Evolutionary conservation across 179 eudicot species (phyloP).

Genomic region (Actinidia chinensis): DNA sequence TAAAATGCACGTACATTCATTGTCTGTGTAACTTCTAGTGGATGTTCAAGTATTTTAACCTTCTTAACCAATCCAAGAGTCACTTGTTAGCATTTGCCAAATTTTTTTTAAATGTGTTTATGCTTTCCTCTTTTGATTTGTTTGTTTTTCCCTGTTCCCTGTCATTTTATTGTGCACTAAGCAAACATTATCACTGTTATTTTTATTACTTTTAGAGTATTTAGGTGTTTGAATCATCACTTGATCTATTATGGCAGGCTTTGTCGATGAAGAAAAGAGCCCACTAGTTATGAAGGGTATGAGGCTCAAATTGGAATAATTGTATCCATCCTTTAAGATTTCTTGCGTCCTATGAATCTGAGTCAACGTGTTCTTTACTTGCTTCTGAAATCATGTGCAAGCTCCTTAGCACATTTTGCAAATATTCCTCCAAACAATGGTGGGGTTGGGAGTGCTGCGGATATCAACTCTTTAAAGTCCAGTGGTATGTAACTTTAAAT

Average conservation of each 20-base stretch:
- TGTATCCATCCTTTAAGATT: background rate
- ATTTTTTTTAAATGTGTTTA: too few relatives aligned
- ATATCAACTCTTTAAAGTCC: conserved; percentile 56
- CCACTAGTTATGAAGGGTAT: conserved; percentile 50
- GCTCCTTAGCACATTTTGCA: conserved; percentile 60
- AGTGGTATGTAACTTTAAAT: conserved; percentile 47
- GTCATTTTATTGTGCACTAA: too few relatives aligned
- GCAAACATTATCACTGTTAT: too few relatives aligned
- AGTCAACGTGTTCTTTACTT: background rate
- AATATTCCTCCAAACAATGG: conserved; percentile 57
- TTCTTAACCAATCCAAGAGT: too few relatives aligned
- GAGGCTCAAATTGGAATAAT: conserved; percentile 15
- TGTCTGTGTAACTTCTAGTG: too few relatives aligned
- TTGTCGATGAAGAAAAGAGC: conserved; percentile 30
- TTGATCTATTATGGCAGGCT: conserved; percentile 25
- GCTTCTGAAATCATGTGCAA: conserved; percentile 39
- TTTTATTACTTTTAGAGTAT: too few relatives aligned
- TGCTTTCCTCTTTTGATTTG: too few relatives aligned
- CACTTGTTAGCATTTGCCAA: too few relatives aligned
- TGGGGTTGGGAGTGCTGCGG: conserved; percentile 47
- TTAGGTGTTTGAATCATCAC: too few relatives aligned
- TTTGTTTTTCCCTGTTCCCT: too few relatives aligned
- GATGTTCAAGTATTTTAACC: too few relatives aligned
- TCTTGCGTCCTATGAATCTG: background rate
- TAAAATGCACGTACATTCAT: too few relatives aligned